phyloP scores from a whole-genome alignment of 768 basidiomycete species.

The Lactarius akahatsu region DNA sequence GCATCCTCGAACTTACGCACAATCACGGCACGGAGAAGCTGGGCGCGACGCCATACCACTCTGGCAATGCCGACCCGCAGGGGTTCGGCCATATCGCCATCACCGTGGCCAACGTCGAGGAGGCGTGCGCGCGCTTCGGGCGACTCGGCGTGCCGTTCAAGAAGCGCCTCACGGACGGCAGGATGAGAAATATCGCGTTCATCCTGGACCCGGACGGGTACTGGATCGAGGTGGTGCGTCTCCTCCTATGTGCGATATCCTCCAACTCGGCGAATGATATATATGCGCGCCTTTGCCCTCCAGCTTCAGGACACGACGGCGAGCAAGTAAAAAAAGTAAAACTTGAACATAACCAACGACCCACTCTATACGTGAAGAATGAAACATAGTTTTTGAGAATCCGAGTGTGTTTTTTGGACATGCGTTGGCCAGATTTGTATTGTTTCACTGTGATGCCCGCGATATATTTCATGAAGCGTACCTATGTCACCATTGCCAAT shows the following conservation, averaged over 20 bases:
- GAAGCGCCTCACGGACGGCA: constrained; percentile 83
- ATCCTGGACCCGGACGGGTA: constrained; percentile 78
- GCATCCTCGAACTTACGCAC: constrained; percentile 80
- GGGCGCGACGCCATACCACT: constrained; percentile 77
- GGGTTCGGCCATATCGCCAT: constrained; percentile 91
- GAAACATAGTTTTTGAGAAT: too few species aligned
- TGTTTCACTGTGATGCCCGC: too few species aligned
- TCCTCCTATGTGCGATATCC: not conserved
- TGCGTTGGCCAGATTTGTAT: too few species aligned
- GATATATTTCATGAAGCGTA: too few species aligned
- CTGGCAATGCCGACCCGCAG: constrained; percentile 79
- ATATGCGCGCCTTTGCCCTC: not conserved
- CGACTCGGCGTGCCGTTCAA: constrained; percentile 78
- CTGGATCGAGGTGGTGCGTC: constrained; percentile 30
- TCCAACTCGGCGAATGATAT: not conserved
- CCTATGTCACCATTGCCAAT: too few species aligned
- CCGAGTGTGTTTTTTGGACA: too few species aligned
- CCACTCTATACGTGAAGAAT: not conserved
- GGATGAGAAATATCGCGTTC: constrained; percentile 83
- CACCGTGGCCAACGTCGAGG: constrained; percentile 77
- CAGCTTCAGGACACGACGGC: constrained; percentile 2
- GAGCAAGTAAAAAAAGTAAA: not conserved
- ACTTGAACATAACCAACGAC: not conserved
- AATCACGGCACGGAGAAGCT: constrained; percentile 92
- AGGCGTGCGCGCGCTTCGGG: constrained; percentile 83